Base-by-base conservation (phyloP, 2,329 filamentous ascomycete species). In the Sarocladium kiliense region DNA sequence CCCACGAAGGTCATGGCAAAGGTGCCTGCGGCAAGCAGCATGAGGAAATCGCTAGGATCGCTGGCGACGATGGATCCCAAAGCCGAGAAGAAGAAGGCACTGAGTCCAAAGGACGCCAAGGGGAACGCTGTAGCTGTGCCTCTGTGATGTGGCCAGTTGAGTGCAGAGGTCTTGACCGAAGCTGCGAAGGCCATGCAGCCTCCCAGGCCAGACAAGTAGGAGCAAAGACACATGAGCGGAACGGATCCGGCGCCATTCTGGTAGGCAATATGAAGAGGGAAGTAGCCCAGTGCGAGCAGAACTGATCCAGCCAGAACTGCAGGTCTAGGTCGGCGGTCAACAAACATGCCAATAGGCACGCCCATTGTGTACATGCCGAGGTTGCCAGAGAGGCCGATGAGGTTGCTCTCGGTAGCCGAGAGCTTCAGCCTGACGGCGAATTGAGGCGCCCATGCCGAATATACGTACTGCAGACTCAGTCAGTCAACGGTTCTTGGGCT, bases 381-480 rank as follows among this genome's bases (percentile, higher is more conserved):
- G 66, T 93, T 93, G n/a, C 85, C 89, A 47, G 84, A 81, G n/a
- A 88, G 78, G 42, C 89, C 92, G 66, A 99, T 92, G 61, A 97
- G 72, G 71, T 99, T 97, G 71, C 85, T 91, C 70, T 97, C 81
- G 2, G 93, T 97, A n/a, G 94, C 88, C 14, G 91, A 91, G 58
- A 97, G 82, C 67, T 88, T 85, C 63, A 99, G 78, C 63, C 83
- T 86, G 65, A 95, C 86, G 51, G 92, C 91, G 67, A 97, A 97
- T 72, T 97, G 92, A 19, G 94, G 94, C 14, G 90, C 91, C 92
- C 94, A 99, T 72, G 93, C 93, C 55, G 91, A 97, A 73, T 97
- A 99, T 67, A 92, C 93, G 82, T 99, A 97, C 91, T 97, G 66
- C 51, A 14, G n/a, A 11, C 3, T 41, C 30, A 44, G 34, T 54